phyloP scores from a whole-genome alignment of 192 early-diverging fungal genomes.

The Thamnidium elegans region DNA sequence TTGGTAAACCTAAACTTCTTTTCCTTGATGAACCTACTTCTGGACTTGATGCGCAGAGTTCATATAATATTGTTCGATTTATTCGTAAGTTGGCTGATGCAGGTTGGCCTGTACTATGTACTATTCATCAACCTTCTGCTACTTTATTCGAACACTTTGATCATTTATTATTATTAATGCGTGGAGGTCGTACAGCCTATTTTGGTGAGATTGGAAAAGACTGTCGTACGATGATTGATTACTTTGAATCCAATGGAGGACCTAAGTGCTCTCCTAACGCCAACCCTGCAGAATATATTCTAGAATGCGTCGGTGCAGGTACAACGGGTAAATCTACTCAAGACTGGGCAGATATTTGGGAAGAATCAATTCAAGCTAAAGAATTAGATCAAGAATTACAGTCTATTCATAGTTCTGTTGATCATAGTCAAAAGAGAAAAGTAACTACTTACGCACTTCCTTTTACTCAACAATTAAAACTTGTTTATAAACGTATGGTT shows the following conservation, averaged over 20 bases:
- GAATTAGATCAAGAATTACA: slow-evolving; percentile 49
- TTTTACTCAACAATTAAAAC: slow-evolving; percentile 43
- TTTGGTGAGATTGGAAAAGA: slow-evolving; percentile 78
- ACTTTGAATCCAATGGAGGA: slow-evolving; percentile 75
- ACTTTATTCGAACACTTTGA: slow-evolving; percentile 85
- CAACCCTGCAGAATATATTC: slow-evolving; percentile 86
- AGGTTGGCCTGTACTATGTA: slow-evolving; percentile 71
- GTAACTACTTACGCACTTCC: slow-evolving; percentile 20
- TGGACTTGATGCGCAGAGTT: slow-evolving; percentile 76
- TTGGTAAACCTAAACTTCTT: slow-evolving; percentile 72
- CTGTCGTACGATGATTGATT: slow-evolving; percentile 59
- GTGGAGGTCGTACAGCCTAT: slow-evolving; percentile 75
- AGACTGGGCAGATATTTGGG: slow-evolving; percentile 79
- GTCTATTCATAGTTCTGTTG: slow-evolving; percentile 34
- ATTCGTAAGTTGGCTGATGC: slow-evolving; percentile 60
- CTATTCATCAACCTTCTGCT: slow-evolving; percentile 86
- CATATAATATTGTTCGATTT: slow-evolving; percentile 75
- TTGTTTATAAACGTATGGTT: slow-evolving; percentile 66
- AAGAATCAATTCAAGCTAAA: slow-evolving; percentile 50
- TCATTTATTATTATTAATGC: slow-evolving; percentile 71
- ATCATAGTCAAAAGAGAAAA: slow-evolving; percentile 9
- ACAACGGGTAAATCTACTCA: slow-evolving; percentile 30
- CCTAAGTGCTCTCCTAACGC: slow-evolving; percentile 59
- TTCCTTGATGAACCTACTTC: slow-evolving; percentile 92
- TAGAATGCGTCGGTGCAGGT: slow-evolving; percentile 68